A percentile compares a stretch with the other conserved stretches of the same genome.
phyloP scores from a whole-genome alignment of 2,329 filamentous ascomycete species.

The Eurotiales sp. region DNA sequence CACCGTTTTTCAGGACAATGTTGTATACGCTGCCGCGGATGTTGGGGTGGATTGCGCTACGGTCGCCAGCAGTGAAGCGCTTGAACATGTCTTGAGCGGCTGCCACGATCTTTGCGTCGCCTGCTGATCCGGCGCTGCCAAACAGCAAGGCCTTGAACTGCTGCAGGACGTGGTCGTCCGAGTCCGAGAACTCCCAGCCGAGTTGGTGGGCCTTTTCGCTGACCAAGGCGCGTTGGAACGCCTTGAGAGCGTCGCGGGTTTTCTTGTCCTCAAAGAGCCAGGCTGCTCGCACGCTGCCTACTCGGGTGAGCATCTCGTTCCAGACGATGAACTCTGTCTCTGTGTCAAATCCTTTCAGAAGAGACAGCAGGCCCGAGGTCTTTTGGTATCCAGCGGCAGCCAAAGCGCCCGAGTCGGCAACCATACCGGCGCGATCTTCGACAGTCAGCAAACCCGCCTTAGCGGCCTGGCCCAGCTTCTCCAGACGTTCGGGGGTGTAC shows the following conservation, averaged over 20 bases:
- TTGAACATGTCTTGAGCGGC: slow-evolving; percentile 87
- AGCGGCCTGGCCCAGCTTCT: slow-evolving; percentile 83
- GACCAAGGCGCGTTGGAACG: slow-evolving; percentile 75
- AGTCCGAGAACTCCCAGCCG: slow-evolving; percentile 82
- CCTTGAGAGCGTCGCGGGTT: slow-evolving; percentile 68
- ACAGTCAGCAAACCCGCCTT: slow-evolving; percentile 76
- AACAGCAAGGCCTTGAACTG: slow-evolving; percentile 95
- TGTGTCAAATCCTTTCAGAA: slow-evolving; percentile 76
- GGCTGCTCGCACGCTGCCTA: slow-evolving; percentile 73
- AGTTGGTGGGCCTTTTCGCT: slow-evolving; percentile 77
- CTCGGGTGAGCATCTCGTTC: slow-evolving; percentile 81
- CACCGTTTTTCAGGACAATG: slow-evolving; percentile 78
- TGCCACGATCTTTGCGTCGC: slow-evolving; percentile 72
- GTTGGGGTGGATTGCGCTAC: slow-evolving; percentile 82
- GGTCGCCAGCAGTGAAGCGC: slow-evolving; percentile 76
- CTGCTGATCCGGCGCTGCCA: slow-evolving; percentile 72
- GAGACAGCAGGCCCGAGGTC: slow-evolving; percentile 80
- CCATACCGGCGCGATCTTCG: slow-evolving; percentile 91
- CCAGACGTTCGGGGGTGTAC: slow-evolving; percentile 76
- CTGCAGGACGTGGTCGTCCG: slow-evolving; percentile 83
- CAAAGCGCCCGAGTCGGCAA: slow-evolving; percentile 85
- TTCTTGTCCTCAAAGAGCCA: slow-evolving; percentile 84
- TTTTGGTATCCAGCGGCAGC: slow-evolving; percentile 89
- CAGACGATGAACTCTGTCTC: slow-evolving; percentile 91
- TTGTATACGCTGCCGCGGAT: slow-evolving; percentile 82